Percentiles rank a stretch among this genome's conserved stretches.
These are phyloP conservation scores for Tricladium varicosporioides DNA, from an alignment of 2,329 filamentous ascomycete genomes.

Conservation along the genomic window DNA sequence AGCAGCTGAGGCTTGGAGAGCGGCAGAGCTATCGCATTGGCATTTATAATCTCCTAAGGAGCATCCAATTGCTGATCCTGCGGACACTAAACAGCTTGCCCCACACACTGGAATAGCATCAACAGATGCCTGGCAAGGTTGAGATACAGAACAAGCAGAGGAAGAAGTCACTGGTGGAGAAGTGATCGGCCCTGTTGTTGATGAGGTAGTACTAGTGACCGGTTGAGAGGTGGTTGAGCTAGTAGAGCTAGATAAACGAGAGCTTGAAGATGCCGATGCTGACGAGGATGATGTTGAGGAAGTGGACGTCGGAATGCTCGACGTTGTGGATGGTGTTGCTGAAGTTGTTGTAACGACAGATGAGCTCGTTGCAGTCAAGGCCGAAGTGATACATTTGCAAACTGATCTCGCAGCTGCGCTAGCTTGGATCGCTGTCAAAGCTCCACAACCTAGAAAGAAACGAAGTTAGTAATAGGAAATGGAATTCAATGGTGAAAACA, in stretches of 20 bases:
- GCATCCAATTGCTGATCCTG: constrained; percentile 3
- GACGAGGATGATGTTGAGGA: neutral
- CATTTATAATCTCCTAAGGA: neutral
- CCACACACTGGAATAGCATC: constrained; percentile 5
- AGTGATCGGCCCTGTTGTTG: neutral
- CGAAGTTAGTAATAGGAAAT: neutral
- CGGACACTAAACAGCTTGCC: constrained; percentile 5
- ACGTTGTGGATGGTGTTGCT: neutral
- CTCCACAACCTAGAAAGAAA: neutral
- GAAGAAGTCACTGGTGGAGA: neutral
- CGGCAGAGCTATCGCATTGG: constrained; percentile 13
- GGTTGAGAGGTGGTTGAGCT: neutral
- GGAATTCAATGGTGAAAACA: no score
- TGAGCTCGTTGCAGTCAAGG: neutral
- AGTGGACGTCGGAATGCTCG: neutral
- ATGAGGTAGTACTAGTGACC: neutral
- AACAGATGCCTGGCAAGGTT: neutral
- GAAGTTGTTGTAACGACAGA: neutral
- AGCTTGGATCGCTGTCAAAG: neutral
- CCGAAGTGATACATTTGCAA: constrained; percentile 5
- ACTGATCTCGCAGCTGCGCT: neutral
- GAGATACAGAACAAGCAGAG: neutral
- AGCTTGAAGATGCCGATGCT: neutral
- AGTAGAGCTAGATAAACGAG: neutral
- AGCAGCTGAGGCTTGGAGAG: constrained; percentile 24